Percentiles rank a stretch among this genome's conserved stretches.
Conservation (phyloP, 306 rosid genomes). For the Parietaria judaica region DNA sequence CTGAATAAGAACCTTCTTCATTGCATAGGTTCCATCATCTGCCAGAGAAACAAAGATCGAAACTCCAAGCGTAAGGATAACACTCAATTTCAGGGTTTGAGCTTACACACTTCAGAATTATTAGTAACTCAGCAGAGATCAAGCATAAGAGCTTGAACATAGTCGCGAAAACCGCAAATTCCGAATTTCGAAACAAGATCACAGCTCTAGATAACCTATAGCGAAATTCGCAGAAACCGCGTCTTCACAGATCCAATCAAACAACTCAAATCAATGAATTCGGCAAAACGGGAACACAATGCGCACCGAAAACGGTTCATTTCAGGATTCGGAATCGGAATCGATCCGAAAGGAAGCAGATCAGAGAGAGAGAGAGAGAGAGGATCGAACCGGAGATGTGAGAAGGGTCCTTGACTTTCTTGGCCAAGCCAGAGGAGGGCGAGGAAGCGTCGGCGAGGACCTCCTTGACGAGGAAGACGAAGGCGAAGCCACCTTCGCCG, state of each 20-base stretch:
- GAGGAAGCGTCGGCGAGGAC: constrained; percentile 36
- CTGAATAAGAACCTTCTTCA: constrained; percentile 95
- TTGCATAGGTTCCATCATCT: constrained; percentile 92
- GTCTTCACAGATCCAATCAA: neutral
- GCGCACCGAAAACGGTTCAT: neutral
- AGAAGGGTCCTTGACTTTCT: constrained; percentile 65
- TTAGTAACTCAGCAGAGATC: too few relatives aligned
- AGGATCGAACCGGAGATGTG: constrained; percentile 59
- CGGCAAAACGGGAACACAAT: neutral
- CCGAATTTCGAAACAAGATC: neutral
- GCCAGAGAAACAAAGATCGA: constrained; percentile 11
- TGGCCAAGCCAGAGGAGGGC: constrained; percentile 42
- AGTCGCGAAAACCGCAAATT: too few relatives aligned
- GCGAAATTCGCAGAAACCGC: neutral
- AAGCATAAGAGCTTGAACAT: too few relatives aligned
- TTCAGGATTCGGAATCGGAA: neutral
- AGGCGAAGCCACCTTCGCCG: constrained; percentile 98
- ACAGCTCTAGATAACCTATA: neutral
- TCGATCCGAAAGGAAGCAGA: neutral
- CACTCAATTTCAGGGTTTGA: too few relatives aligned
- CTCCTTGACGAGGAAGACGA: constrained; percentile 77
- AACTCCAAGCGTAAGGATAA: too few relatives aligned
- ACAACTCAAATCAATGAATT: constrained; percentile 3
- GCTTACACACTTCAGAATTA: too few relatives aligned
- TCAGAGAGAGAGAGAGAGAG: constrained; percentile 4